A percentile compares a stretch with the other conserved stretches of the same genome.
phyloP scores from a whole-genome alignment of 148 eudicot genomes.

The Fagopyrum esculentum region DNA sequence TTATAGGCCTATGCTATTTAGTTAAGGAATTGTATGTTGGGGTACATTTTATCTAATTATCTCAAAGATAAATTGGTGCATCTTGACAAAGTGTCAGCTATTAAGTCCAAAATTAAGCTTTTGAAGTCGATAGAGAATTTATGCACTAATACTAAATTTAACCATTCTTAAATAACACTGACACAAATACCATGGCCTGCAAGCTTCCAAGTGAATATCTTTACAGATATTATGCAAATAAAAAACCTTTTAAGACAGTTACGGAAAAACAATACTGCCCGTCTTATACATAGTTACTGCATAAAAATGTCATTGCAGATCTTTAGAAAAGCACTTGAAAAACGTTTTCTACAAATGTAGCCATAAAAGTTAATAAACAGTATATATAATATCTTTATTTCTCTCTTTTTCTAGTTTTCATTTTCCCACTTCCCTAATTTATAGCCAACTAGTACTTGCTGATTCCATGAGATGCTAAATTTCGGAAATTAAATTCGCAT shows the following conservation, averaged over 20 bases:
- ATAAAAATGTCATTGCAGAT: background rate
- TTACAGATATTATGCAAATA: background rate
- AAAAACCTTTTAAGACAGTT: background rate
- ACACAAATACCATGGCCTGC: background rate
- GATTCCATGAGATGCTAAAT: too few relatives aligned
- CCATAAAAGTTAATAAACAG: background rate
- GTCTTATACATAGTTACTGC: background rate
- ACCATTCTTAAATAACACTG: background rate
- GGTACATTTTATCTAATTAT: too few relatives aligned
- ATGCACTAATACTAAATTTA: background rate
- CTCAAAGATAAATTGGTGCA: background rate
- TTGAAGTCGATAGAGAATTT: background rate
- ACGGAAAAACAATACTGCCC: background rate
- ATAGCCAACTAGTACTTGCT: too few relatives aligned
- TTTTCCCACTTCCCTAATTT: too few relatives aligned
- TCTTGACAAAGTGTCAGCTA: background rate
- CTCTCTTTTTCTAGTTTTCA: too few relatives aligned
- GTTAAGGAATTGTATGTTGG: too few relatives aligned
- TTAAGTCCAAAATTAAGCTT: background rate
- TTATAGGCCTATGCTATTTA: too few relatives aligned
- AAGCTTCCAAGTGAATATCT: background rate
- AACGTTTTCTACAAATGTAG: background rate
- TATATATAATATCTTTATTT: background rate
- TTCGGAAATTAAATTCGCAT: too few relatives aligned
- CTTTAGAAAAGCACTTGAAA: background rate